Percentiles rank a stretch among this genome's conserved stretches.
These are phyloP conservation scores for Boehmeria nivea DNA, from an alignment of 306 rosid species.

Conservation along the genomic window DNA sequence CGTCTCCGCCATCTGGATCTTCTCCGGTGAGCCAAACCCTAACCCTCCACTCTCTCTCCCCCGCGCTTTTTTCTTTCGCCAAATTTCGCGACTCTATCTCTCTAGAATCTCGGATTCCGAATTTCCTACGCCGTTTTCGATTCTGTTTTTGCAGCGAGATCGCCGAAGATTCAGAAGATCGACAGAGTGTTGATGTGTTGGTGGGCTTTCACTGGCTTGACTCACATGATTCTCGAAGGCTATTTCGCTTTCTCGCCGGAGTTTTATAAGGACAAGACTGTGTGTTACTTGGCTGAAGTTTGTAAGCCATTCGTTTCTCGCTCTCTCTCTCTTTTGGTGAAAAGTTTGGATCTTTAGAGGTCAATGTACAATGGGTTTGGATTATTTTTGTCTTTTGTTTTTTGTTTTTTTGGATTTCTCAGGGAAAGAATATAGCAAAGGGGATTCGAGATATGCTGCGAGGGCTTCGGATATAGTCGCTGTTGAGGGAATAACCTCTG, in stretches of 20 bases:
- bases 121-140: neutral
- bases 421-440: slow-evolving; percentile 99
- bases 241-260: slow-evolving; percentile 76
- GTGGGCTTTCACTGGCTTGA: slow-evolving; percentile 96
- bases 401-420: slow-evolving; percentile 2
- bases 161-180: slow-evolving; percentile 43
- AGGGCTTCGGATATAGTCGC: slow-evolving; percentile 66
- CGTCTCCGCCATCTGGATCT: slow-evolving; percentile 42
- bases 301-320: slow-evolving; percentile 57
- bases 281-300: slow-evolving; percentile 73
- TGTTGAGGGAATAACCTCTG: slow-evolving; percentile 71
- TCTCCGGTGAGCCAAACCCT: slow-evolving; percentile 42
- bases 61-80: neutral
- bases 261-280: slow-evolving; percentile 71
- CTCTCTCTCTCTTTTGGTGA: neutral
- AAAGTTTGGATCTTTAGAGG: neutral
- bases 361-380: neutral
- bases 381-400: neutral
- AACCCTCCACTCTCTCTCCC: too few relatives aligned
- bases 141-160: slow-evolving; percentile 36
- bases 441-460: slow-evolving; percentile 85
- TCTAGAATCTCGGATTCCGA: neutral
- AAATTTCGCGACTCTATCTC: neutral
- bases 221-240: slow-evolving; percentile 70
- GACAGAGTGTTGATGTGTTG: slow-evolving; percentile 88